Percentiles rank a stretch among this genome's conserved stretches.
phyloP scores from a whole-genome alignment of 192 early-diverging fungal genomes.

The Coemansia sp. region DNA sequence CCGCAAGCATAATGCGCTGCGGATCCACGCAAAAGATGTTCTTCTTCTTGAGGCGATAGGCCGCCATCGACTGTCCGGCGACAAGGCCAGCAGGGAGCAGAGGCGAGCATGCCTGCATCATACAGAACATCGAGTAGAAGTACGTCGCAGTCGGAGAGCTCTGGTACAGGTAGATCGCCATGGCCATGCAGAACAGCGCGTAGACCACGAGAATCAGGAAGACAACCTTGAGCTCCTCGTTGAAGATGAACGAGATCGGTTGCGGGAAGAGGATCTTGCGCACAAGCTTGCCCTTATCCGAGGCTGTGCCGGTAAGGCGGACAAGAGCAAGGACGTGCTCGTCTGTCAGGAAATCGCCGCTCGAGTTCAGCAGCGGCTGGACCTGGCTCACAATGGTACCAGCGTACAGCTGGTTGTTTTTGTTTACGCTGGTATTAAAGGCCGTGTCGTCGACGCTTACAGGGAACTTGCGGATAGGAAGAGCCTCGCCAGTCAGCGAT shows the following conservation, averaged over 20 bases:
- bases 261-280: slow-evolving; percentile 70
- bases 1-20: slow-evolving; percentile 64
- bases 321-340: slow-evolving; percentile 54
- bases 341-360: slow-evolving; percentile 21
- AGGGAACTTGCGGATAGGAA: slow-evolving; percentile 70
- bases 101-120: slow-evolving; percentile 66
- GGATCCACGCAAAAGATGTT: slow-evolving; percentile 71
- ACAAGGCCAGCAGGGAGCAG: slow-evolving; percentile 68
- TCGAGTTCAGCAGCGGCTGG: slow-evolving; percentile 15
- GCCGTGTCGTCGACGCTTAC: slow-evolving; percentile 53
- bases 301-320: slow-evolving; percentile 59
- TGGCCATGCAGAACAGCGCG: slow-evolving; percentile 53
- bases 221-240: slow-evolving; percentile 72
- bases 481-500: slow-evolving; percentile 67
- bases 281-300: slow-evolving; percentile 64
- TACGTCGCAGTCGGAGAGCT: slow-evolving; percentile 55
- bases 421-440: slow-evolving; percentile 36
- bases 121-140: slow-evolving; percentile 70
- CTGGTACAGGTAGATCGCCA: slow-evolving; percentile 48
- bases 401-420: slow-evolving; percentile 58
- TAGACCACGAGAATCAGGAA: slow-evolving; percentile 59
- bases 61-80: slow-evolving; percentile 66
- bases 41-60: slow-evolving; percentile 56
- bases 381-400: slow-evolving; percentile 63
- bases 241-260: slow-evolving; percentile 65